Conservation (phyloP, 441 rosid genomes). For the Populus trichocarpa region DNA sequence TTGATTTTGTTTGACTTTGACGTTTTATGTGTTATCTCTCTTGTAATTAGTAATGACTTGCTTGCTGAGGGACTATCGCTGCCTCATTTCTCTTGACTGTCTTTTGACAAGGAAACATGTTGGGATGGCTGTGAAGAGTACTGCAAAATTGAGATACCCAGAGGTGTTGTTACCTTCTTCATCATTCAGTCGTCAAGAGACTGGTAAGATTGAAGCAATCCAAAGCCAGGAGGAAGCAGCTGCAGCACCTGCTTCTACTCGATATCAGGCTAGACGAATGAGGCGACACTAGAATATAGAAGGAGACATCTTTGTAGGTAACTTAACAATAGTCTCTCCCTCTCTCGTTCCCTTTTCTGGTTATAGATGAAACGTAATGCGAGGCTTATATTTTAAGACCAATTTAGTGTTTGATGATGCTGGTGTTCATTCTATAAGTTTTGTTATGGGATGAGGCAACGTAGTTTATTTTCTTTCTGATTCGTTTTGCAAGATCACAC, state of each 20-base stretch:
- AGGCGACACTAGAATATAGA: neutral
- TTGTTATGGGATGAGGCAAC: neutral
- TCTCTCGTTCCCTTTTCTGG: too few relatives aligned
- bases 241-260: neutral
- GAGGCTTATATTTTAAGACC: neutral
- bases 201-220: neutral
- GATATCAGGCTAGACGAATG: neutral
- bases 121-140: neutral
- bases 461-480: neutral
- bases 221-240: neutral
- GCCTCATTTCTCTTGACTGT: neutral
- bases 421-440: neutral
- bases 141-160: neutral
- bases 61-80: neutral
- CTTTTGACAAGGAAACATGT: neutral
- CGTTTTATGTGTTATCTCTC: neutral
- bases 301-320: neutral
- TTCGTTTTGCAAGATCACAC: slow-evolving; percentile 36
- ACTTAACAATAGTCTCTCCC: too few relatives aligned
- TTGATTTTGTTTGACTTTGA: too few relatives aligned
- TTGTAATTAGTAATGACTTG: neutral
- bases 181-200: neutral
- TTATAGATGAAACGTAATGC: too few relatives aligned
- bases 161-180: neutral
- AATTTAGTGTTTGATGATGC: neutral